Percentiles rank a stretch among this genome's conserved stretches.
Conservation (phyloP, 768 basidiomycete species). For the Boletus coccyginus region DNA sequence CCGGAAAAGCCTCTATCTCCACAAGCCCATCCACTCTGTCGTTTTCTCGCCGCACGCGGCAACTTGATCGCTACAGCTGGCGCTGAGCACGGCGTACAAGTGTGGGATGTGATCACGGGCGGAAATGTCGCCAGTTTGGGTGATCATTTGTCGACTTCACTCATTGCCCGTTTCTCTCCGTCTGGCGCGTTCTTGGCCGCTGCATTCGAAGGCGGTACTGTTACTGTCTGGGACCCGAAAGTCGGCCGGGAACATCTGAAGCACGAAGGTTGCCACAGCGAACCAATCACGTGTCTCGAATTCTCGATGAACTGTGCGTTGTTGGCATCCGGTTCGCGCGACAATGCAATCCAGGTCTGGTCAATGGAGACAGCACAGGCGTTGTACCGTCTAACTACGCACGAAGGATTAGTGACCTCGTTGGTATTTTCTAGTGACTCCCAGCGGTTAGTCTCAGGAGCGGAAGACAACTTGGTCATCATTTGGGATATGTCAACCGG, state of each 20-base stretch:
- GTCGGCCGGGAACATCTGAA: constrained; percentile 17
- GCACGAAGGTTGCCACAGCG: constrained; percentile 9
- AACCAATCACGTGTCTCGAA: constrained; percentile 17
- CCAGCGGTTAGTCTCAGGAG: constrained; percentile 19
- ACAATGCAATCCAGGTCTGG: constrained; percentile 22
- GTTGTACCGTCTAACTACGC: constrained; percentile 10
- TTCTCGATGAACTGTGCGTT: constrained; percentile 15
- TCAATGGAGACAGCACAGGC: constrained; percentile 12
- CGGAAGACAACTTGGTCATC: constrained; percentile 21
- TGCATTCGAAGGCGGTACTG: constrained; percentile 15
- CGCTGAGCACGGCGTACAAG: constrained; percentile 15
- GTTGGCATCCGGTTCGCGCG: constrained; percentile 19
- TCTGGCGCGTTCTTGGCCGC: constrained; percentile 20
- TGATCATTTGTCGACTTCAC: constrained; percentile 3
- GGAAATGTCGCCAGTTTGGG: constrained; percentile 20
- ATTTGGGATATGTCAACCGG: constrained; percentile 23
- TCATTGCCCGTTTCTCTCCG: constrained; percentile 17
- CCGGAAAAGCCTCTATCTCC: constrained; percentile 1
- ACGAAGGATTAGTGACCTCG: constrained; percentile 17
- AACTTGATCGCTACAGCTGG: constrained; percentile 16
- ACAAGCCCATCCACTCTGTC: constrained; percentile 11
- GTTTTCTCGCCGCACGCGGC: constrained; percentile 12
- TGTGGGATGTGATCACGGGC: constrained; percentile 22
- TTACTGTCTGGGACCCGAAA: constrained; percentile 20
- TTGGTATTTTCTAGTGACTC: constrained; percentile 25